These are phyloP conservation scores for Trichophyton simii DNA, from an alignment of 2,329 filamentous ascomycete species.

Conservation along the genomic window DNA sequence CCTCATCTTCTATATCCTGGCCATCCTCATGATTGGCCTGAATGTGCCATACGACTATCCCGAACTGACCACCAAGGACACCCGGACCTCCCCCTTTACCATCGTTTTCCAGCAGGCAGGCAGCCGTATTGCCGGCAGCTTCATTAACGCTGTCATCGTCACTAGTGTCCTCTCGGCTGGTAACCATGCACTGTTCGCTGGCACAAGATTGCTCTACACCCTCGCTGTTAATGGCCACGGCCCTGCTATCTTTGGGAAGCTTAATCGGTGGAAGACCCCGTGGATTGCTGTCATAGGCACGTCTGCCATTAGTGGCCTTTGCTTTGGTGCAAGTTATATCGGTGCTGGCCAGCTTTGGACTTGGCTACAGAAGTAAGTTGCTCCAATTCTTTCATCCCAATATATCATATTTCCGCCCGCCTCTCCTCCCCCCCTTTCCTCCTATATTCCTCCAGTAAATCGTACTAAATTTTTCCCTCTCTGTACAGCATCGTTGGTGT, in stretches of 20 bases:
- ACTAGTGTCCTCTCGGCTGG: slow-evolving; percentile 47
- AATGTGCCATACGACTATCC: slow-evolving; percentile 47
- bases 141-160: slow-evolving; percentile 51
- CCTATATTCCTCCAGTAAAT: not conserved
- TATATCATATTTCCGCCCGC: not conserved
- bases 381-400: not conserved
- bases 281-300: slow-evolving; percentile 45
- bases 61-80: slow-evolving; percentile 31
- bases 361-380: slow-evolving; percentile 50
- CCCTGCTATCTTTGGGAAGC: slow-evolving; percentile 40
- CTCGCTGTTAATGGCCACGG: slow-evolving; percentile 45
- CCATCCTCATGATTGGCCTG: slow-evolving; percentile 44
- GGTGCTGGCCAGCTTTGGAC: slow-evolving; percentile 53
- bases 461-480: not conserved
- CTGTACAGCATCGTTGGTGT: slow-evolving; percentile 47
- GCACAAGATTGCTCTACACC: slow-evolving; percentile 45
- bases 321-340: slow-evolving; percentile 54
- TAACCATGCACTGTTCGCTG: slow-evolving; percentile 48
- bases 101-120: slow-evolving; percentile 50
- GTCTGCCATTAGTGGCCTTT: slow-evolving; percentile 43
- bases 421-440: not conserved
- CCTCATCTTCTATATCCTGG: slow-evolving; percentile 42
- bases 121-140: slow-evolving; percentile 41
- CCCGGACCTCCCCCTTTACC: slow-evolving; percentile 44
- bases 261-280: slow-evolving; percentile 41